Percentiles rank a stretch among this genome's conserved stretches.
Conservation (phyloP, 1,139 yeast species). For the Debaryomycetaceae sp. region DNA sequence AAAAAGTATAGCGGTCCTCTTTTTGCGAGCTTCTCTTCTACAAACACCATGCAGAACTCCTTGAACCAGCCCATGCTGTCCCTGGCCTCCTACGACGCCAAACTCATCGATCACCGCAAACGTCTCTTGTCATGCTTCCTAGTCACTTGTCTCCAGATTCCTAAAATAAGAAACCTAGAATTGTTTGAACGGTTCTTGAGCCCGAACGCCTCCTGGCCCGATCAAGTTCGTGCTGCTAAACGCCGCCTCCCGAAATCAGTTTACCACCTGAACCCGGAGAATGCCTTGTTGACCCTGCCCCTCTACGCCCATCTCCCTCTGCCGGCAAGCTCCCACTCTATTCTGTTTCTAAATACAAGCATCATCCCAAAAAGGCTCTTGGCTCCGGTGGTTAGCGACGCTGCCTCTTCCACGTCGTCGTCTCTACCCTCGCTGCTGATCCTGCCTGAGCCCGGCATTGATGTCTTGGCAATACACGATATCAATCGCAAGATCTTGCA, state of each 20-base stretch:
- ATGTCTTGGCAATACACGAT: conserved; percentile 47
- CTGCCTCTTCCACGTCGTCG: conserved; percentile 9
- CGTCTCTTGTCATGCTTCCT: conserved; percentile 69
- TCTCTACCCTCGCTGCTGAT: conserved; percentile 8
- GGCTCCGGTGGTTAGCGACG: too few relatives aligned
- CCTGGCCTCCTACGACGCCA: conserved; percentile 5
- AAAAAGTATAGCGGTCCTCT: conserved; percentile 49
- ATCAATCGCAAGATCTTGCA: conserved; percentile 56
- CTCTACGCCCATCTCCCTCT: conserved; percentile 57
- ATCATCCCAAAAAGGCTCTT: conserved; percentile 17
- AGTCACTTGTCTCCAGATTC: conserved; percentile 58
- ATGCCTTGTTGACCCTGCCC: conserved; percentile 40
- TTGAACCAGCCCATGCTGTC: conserved; percentile 1
- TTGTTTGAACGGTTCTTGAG: conserved; percentile 72
- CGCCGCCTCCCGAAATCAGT: conserved; percentile 33
- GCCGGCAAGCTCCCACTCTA: conserved; percentile 33
- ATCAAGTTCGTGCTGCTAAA: conserved; percentile 30
- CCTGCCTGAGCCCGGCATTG: conserved; percentile 9
- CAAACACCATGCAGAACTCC: conserved; percentile 2
- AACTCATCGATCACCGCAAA: conserved; percentile 52
- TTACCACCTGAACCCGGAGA: conserved; percentile 46
- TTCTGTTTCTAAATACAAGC: conserved; percentile 25
- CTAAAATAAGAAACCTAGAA: conserved; percentile 44
- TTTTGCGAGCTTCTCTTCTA: conserved; percentile 19
- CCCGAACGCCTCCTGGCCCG: conserved; percentile 73